Conservation (phyloP, 2,329 filamentous ascomycete genomes). For the Madurella fahalii region DNA sequence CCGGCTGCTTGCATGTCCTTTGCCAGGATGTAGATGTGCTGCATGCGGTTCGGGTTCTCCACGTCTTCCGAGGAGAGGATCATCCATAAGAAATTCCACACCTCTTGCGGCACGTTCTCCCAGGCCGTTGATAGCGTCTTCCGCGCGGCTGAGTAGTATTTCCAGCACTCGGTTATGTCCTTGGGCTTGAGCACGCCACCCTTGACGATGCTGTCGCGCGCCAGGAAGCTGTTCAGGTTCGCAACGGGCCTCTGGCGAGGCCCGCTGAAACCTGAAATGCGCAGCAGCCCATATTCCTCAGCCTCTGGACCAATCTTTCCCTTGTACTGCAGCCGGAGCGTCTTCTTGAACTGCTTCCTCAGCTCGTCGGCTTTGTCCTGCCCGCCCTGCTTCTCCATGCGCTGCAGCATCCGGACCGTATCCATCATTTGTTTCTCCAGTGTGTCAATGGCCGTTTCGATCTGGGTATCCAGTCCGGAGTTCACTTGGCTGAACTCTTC, state of each 20-base stretch:
- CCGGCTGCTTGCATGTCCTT: slow-evolving; percentile 62
- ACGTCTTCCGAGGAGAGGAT: slow-evolving; percentile 51
- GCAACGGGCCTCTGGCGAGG: slow-evolving; percentile 23
- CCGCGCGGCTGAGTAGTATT: slow-evolving; percentile 46
- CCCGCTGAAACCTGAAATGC: slow-evolving; percentile 23
- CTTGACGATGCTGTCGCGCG: slow-evolving; percentile 34
- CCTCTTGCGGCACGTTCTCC: slow-evolving; percentile 53
- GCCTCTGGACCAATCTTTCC: slow-evolving; percentile 29
- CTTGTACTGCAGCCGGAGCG: slow-evolving; percentile 29
- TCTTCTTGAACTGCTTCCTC: slow-evolving; percentile 34
- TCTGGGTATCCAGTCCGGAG: slow-evolving; percentile 23
- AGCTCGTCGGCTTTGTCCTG: slow-evolving; percentile 30
- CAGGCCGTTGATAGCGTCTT: slow-evolving; percentile 43
- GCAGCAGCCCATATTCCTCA: slow-evolving; percentile 21
- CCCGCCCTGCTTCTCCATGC: slow-evolving; percentile 26
- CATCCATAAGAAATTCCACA: slow-evolving; percentile 65
- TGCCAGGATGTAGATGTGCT: slow-evolving; percentile 57
- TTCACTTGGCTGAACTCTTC: slow-evolving; percentile 21
- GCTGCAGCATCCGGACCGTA: slow-evolving; percentile 26
- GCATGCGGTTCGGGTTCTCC: slow-evolving; percentile 52
- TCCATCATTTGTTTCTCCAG: slow-evolving; percentile 34
- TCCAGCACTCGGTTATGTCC: slow-evolving; percentile 40
- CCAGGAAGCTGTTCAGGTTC: slow-evolving; percentile 30
- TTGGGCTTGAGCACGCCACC: slow-evolving; percentile 30
- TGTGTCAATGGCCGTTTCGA: slow-evolving; percentile 23